A percentile compares a stretch with the other conserved stretches of the same genome.
These are phyloP conservation scores for Boletus pseudopeckii DNA, from an alignment of 768 basidiomycete genomes.

Conservation along the genomic window DNA sequence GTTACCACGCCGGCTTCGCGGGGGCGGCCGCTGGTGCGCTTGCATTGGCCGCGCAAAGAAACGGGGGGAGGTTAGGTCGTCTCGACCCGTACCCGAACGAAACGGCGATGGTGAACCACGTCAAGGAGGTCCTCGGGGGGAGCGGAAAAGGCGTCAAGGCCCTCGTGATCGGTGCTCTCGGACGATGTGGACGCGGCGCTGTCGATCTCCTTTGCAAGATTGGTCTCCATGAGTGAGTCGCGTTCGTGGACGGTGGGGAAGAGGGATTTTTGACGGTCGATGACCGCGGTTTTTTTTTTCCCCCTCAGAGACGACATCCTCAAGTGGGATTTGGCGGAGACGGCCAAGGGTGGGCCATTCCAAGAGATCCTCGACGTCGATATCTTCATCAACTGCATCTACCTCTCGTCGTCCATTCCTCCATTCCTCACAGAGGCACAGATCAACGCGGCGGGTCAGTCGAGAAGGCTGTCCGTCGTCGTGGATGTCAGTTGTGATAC, in stretches of 20 bases:
- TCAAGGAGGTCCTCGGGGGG: slow-evolving; percentile 62
- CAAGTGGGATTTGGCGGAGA: slow-evolving; percentile 98
- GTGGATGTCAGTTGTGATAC: slow-evolving; percentile 99
- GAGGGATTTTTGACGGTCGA: background rate
- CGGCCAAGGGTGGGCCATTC: slow-evolving; percentile 95
- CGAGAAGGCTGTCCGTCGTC: slow-evolving; percentile 70
- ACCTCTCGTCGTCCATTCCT: slow-evolving; percentile 82
- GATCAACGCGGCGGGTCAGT: slow-evolving; percentile 66
- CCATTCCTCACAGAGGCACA: slow-evolving; percentile 74
- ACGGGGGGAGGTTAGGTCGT: slow-evolving; percentile 56
- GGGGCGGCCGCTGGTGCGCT: slow-evolving; percentile 91
- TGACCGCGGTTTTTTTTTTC: background rate
- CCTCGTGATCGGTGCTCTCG: slow-evolving; percentile 94
- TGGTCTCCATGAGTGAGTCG: slow-evolving; percentile 84
- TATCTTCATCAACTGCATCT: slow-evolving; percentile 99
- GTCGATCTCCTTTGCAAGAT: slow-evolving; percentile 95
- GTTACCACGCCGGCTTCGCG: slow-evolving; percentile 98
- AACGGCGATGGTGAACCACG: slow-evolving; percentile 71
- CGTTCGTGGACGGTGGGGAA: background rate
- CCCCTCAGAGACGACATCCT: slow-evolving; percentile 76
- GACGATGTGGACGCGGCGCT: slow-evolving; percentile 91
- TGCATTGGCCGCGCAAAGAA: slow-evolving; percentile 65
- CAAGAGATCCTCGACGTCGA: slow-evolving; percentile 93
- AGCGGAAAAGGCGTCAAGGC: slow-evolving; percentile 75
- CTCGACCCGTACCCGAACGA: slow-evolving; percentile 86